A percentile compares a stretch with the other conserved stretches of the same genome.
These are phyloP conservation scores for Allium sativum DNA, from an alignment of 106 monocot species.

Conservation along the genomic window DNA sequence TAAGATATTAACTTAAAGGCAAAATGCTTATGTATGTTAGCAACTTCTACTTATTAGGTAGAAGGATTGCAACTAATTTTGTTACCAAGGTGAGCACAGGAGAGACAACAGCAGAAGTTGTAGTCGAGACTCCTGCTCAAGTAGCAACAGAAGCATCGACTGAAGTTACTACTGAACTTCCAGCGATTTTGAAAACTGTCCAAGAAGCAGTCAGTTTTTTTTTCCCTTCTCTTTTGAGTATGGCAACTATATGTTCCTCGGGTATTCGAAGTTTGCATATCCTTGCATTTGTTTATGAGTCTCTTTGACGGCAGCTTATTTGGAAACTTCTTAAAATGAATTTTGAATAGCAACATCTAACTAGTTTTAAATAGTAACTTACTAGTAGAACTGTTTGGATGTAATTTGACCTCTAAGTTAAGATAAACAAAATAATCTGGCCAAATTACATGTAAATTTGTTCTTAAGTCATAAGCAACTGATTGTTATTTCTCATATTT, in stretches of 20 bases:
- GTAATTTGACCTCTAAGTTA: too few relatives aligned
- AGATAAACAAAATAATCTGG: too few relatives aligned
- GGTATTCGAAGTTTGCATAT: too few relatives aligned
- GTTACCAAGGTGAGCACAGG: slow-evolving; percentile 35
- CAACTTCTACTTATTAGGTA: background rate
- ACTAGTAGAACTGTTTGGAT: too few relatives aligned
- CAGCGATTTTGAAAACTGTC: slow-evolving; percentile 27
- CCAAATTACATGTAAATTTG: too few relatives aligned
- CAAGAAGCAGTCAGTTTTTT: slow-evolving; percentile 26
- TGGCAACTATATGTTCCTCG: background rate
- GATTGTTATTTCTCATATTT: too few relatives aligned
- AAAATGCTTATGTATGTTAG: background rate
- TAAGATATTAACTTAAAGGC: background rate
- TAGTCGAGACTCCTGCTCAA: slow-evolving; percentile 31
- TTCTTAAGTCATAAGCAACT: too few relatives aligned
- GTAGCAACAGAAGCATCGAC: slow-evolving; percentile 8
- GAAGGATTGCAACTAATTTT: slow-evolving; percentile 26
- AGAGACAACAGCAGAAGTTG: slow-evolving; percentile 26
- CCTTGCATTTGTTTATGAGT: too few relatives aligned
- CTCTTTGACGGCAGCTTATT: too few relatives aligned
- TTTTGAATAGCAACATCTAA: too few relatives aligned
- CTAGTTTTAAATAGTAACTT: too few relatives aligned
- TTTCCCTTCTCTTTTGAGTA: background rate
- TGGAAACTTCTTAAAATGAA: too few relatives aligned
- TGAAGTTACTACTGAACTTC: slow-evolving; percentile 24